Evolutionary conservation across 75 land plant species (phyloP).

Genomic region (Pinus albicaulis): DNA sequence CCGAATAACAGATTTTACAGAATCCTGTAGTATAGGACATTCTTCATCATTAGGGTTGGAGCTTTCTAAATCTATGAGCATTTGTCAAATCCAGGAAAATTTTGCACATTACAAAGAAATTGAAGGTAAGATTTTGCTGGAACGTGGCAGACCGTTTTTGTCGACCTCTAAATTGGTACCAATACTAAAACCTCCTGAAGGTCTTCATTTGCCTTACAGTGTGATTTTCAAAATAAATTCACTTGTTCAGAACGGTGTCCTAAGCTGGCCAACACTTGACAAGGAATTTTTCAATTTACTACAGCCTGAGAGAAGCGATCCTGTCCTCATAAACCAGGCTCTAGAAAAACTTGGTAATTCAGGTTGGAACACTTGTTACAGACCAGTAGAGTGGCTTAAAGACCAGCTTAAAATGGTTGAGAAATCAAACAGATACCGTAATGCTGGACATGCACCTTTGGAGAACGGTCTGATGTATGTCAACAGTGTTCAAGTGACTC

Average conservation of each 20-base stretch:
- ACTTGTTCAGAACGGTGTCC: conserved; percentile 62
- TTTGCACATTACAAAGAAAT: conserved; percentile 43
- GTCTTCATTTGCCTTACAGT: background rate
- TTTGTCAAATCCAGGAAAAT: conserved; percentile 29
- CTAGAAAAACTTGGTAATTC: background rate
- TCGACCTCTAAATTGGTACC: background rate
- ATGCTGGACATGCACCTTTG: conserved; percentile 10
- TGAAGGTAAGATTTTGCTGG: conserved; percentile 12
- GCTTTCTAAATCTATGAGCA: conserved; percentile 22
- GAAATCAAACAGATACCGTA: background rate
- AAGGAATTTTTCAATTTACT: conserved; percentile 48
- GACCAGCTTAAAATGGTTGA: conserved; percentile 17
- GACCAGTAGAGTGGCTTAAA: conserved; percentile 42
- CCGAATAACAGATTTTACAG: conserved; percentile 77
- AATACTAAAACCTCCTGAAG: background rate
- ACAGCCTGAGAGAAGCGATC: conserved; percentile 13
- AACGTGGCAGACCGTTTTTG: conserved; percentile 38
- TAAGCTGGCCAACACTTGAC: conserved; percentile 55
- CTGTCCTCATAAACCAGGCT: too few species aligned
- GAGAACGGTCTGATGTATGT: conserved; percentile 55
- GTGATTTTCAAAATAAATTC: conserved; percentile 38
- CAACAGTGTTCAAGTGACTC: conserved; percentile 75
- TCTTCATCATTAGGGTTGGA: conserved; percentile 69
- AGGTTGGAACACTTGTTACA: conserved; percentile 34
- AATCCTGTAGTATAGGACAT: conserved; percentile 59